These are phyloP conservation scores for Mycena latifolia DNA, from an alignment of 768 basidiomycete species.

Conservation along the genomic window DNA sequence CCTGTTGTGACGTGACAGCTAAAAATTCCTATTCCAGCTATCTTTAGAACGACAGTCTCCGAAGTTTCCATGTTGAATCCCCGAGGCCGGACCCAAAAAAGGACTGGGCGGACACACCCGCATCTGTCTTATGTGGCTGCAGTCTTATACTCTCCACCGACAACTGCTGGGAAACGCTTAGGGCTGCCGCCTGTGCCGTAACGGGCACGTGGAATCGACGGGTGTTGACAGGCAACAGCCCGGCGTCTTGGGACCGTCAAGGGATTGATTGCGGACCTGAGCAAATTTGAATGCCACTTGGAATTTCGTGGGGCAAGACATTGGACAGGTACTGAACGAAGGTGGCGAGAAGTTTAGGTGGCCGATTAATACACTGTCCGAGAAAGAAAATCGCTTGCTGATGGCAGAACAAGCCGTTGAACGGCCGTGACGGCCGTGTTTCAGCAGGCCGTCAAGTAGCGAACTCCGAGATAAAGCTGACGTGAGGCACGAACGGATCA, in stretches of 20 bases:
- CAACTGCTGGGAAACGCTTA: not conserved
- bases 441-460: too few species aligned
- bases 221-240: not conserved
- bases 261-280: not conserved
- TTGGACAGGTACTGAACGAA: not conserved
- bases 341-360: not conserved
- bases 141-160: not conserved
- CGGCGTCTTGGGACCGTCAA: too few species aligned
- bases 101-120: conserved; percentile 3
- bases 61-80: not conserved
- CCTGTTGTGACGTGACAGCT: not conserved
- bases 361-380: not conserved
- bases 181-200: not conserved
- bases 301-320: not conserved
- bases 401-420: too few species aligned
- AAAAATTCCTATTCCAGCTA: not conserved
- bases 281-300: not conserved
- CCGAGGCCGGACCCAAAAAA: conserved; percentile 2
- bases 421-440: too few species aligned
- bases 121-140: not conserved
- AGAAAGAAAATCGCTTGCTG: not conserved
- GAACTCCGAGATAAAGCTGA: too few species aligned
- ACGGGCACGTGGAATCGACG: conserved; percentile 3
- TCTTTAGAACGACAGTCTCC: not conserved
- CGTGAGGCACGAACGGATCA: too few species aligned